Conservation (phyloP, 2,329 filamentous ascomycete species). For the Penicillium brevicompactum region DNA sequence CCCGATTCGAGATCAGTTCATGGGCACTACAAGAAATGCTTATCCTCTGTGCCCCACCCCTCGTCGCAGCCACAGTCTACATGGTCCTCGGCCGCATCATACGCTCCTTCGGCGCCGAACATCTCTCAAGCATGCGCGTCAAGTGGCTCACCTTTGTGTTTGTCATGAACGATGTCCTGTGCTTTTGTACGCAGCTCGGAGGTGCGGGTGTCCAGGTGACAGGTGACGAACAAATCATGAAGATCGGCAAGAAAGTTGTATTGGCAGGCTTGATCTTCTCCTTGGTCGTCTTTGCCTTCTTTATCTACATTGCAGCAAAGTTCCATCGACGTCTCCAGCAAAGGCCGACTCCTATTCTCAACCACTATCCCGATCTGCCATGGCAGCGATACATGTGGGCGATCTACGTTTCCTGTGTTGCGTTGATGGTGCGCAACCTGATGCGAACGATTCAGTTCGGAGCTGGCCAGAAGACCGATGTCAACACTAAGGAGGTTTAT, state of each 20-base stretch:
- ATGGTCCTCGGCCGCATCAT: constrained; percentile 47
- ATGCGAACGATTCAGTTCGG: constrained; percentile 34
- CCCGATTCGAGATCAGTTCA: constrained; percentile 24
- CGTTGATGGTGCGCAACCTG: constrained; percentile 32
- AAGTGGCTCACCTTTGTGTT: constrained; percentile 43
- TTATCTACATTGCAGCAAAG: constrained; percentile 25
- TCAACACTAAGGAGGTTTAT: constrained; percentile 30
- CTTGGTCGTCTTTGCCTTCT: constrained; percentile 31
- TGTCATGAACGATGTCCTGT: constrained; percentile 39
- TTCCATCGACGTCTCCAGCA: constrained; percentile 26
- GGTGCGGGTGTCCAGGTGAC: constrained; percentile 35
- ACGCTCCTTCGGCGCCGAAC: constrained; percentile 36
- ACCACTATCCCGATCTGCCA: constrained; percentile 12
- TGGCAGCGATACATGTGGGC: constrained; percentile 33
- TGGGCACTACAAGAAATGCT: constrained; percentile 43
- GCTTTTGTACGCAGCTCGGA: constrained; percentile 36
- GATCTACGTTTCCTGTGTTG: constrained; percentile 27
- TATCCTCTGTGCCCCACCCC: constrained; percentile 43
- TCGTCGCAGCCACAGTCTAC: constrained; percentile 42
- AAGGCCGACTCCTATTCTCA: constrained; percentile 19
- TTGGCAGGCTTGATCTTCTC: constrained; percentile 33
- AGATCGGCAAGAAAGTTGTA: constrained; percentile 28
- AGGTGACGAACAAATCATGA: constrained; percentile 22
- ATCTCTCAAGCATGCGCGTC: constrained; percentile 35
- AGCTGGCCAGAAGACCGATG: constrained; percentile 5